Base-by-base conservation (phyloP, 2,329 filamentous ascomycete species). In the Sporothrix mexicana region DNA sequence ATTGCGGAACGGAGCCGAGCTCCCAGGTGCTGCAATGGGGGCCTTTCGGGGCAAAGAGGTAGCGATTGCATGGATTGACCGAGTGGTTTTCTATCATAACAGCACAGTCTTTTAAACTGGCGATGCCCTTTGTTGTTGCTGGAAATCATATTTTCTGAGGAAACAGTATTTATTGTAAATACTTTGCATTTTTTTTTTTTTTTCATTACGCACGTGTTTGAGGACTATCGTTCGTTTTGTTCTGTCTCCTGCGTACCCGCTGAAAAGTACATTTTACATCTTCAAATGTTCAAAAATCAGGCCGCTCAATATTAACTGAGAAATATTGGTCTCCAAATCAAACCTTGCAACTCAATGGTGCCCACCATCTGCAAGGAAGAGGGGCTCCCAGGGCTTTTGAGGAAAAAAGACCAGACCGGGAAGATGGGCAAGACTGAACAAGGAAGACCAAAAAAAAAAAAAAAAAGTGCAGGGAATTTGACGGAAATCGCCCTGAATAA, bases 341-440 rank as follows among this genome's bases (percentile, higher is more conserved):
- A 25, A 1, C 20, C 61, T 1, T 47, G 41, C n/a, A 25, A 6
- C 20, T 9, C 17, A 36, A 66, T 66, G 41, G 13, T 66, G 47
- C 61, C 61, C 61, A 66, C 61, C n/a, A 6, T 3, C 61, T 66
- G 61, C 61, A 66, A 43, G 41, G n/a, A 47, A 66, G 61, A 66
- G 61, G 61, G 61, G 61, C 30, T 36, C 30, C 30, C 30, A 36
- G 30, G 30, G 30, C 30, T 36, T 30, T 12, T 8, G 25, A 55
- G 8, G 53, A 25, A 25, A 62, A n/a, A 43, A 17, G 17, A 20
- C 12, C 15, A 7, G 6, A 25, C 1, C 2, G 51, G 2, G n/a
- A 47, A 47, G 20, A n/a, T 25, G 13, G 25, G 15, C 15, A 43
- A 43, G 20, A n/a, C 15, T 15, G 17, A 45, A 20, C 2, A 41